Evolutionary conservation across 2,329 filamentous ascomycete genomes (phyloP), one percentile per base, ranked within the genome.

Genomic region (Helotiales sp.): DNA sequence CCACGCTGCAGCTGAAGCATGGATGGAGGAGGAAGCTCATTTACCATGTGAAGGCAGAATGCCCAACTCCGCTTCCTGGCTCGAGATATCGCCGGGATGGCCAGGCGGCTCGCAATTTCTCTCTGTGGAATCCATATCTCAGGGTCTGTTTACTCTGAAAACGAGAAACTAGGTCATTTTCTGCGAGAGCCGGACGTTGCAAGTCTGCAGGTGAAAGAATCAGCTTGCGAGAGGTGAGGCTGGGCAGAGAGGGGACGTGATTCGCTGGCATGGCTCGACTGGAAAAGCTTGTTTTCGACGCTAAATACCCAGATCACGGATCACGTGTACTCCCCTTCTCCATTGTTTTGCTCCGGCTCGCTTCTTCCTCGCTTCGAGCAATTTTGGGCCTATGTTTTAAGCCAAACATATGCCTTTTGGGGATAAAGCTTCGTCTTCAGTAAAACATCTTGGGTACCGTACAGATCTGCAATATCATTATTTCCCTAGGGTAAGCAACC

Each of bases 31-130:
- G 52, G 50, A 49, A 40, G 32, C 32, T 28, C 32, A 40, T 68
- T 84, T 83, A 71, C 80, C 80, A 74, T 83, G 81, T 52, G 82
- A 82, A 67, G 81, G 78, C 65, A 83, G 77, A 60, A 84, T 78
- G 65, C 79, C 79, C 72, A 72, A 69, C 76, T 72, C 71, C 58
- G 70, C 75, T 67, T 77, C 72, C 63, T 73, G 72, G 60, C 66
- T 66, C 7, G 67, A 65, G 37, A 73, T 71, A 50, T 73, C 72
- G n/a, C 70, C 74, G 8, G 65, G 57, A 69, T 73, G 71, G 40
- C 60, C 69, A 24, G 72, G 66, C n/a, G 43, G 20, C n/a, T 61
- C 65, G 40, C 59, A 61, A 15, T 49, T 40, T 30, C 32, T 37
- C 15, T 15, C 28, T 22, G 28, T 45, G 8, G 60, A 30, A 54